Evolutionary conservation across 225 moss, liverwort and hornwort species (phyloP).

Genomic region (Takakia lepidozioides): DNA sequence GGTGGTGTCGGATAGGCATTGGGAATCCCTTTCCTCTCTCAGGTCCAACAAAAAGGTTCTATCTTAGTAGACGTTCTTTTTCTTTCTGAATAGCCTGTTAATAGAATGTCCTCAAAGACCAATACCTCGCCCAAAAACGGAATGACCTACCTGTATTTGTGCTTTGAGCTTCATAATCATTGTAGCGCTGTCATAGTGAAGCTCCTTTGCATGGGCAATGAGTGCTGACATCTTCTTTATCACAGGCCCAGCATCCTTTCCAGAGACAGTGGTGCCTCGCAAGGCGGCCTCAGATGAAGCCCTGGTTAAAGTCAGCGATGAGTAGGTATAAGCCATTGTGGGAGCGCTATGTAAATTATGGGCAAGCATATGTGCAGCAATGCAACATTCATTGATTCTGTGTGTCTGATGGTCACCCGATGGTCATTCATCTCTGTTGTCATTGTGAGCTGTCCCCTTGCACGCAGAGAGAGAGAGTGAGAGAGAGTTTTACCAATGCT

Average conservation of each 20-base stretch:
- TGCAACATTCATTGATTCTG: conserved; percentile 48
- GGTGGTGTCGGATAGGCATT: neutral
- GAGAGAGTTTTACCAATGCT: too few species aligned
- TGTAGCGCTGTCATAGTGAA: conserved; percentile 63
- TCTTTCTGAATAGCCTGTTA: too few species aligned
- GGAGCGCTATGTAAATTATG: conserved; percentile 38
- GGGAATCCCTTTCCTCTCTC: neutral
- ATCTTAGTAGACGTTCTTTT: too few species aligned
- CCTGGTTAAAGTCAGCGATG: conserved; percentile 54
- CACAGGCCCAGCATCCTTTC: conserved; percentile 36
- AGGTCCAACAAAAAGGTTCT: neutral
- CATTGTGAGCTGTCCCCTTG: too few species aligned
- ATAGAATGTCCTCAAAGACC: too few species aligned
- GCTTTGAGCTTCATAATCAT: conserved; percentile 67
- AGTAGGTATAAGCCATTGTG: conserved; percentile 38
- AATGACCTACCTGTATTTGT: conserved; percentile 19
- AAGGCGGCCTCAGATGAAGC: conserved; percentile 58
- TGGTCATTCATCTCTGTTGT: too few species aligned
- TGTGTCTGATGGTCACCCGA: too few species aligned
- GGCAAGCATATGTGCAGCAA: conserved; percentile 24
- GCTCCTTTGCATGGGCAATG: conserved; percentile 38
- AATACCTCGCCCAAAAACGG: neutral
- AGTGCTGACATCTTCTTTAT: conserved; percentile 33
- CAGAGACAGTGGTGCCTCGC: conserved; percentile 43
- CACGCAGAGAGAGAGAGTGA: too few species aligned